Percentiles rank a stretch among this genome's conserved stretches.
Conservation (phyloP, 305 asterid species). For the Fraxinus angustifolia region DNA sequence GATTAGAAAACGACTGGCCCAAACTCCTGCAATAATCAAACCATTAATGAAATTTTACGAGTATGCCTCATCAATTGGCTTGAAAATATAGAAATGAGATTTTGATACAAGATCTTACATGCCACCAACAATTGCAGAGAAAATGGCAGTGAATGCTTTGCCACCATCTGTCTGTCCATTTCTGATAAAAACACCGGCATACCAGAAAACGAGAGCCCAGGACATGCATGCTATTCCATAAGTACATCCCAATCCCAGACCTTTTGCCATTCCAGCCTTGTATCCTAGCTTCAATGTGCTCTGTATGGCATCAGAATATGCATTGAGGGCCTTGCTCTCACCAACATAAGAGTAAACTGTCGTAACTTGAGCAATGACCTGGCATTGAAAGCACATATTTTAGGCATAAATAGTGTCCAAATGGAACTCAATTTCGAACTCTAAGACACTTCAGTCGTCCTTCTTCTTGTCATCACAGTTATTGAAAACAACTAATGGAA, state of each 20-base stretch:
- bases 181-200: slow-evolving; percentile 93
- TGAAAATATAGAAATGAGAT: neutral
- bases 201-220: slow-evolving; percentile 99
- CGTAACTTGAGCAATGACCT: slow-evolving; percentile 98
- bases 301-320: slow-evolving; percentile 89
- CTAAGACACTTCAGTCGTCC: neutral
- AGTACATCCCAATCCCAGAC: slow-evolving; percentile 93
- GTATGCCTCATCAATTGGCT: neutral
- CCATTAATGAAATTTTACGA: slow-evolving; percentile 9
- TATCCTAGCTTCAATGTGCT: slow-evolving; percentile 85
- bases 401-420: neutral
- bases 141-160: slow-evolving; percentile 94
- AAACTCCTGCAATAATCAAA: slow-evolving; percentile 66
- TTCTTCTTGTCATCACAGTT: neutral
- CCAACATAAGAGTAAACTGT: slow-evolving; percentile 95
- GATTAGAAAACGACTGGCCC: slow-evolving; percentile 95
- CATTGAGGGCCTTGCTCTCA: slow-evolving; percentile 67
- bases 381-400: slow-evolving; percentile 19
- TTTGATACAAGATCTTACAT: slow-evolving; percentile 53
- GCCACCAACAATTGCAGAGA: slow-evolving; percentile 97
- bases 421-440: neutral
- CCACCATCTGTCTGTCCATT: slow-evolving; percentile 93
- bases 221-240: slow-evolving; percentile 99
- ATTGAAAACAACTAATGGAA: neutral
- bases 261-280: slow-evolving; percentile 99